Conservation (phyloP, 2,329 filamentous ascomycete genomes). For the Ceratocystis variospora region DNA sequence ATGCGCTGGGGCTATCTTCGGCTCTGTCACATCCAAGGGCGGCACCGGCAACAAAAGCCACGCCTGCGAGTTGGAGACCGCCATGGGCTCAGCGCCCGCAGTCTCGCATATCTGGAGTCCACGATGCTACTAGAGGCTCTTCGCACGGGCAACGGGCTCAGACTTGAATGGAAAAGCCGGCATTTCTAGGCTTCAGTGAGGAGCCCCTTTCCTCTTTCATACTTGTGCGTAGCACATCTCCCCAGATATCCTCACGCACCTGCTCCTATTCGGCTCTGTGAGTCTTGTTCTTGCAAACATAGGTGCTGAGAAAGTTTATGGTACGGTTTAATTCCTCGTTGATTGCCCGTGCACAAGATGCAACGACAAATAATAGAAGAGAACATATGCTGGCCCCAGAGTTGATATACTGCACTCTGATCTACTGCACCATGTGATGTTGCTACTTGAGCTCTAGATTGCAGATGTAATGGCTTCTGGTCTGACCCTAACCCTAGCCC, state of each 20-base stretch:
- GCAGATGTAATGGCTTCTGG: no score
- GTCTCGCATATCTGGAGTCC: slow-evolving; percentile 26
- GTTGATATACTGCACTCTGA: no score
- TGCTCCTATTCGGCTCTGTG: slow-evolving; percentile 27
- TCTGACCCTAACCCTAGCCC: background rate
- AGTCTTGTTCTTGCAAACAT: slow-evolving; percentile 28
- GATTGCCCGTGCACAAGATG: background rate
- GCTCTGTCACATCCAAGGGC: slow-evolving; percentile 27
- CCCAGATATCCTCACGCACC: slow-evolving; percentile 28
- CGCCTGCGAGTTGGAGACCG: slow-evolving; percentile 36
- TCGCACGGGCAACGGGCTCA: slow-evolving; percentile 35
- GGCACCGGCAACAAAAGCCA: slow-evolving; percentile 39
- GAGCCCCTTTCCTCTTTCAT: background rate
- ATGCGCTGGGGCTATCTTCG: slow-evolving; percentile 26
- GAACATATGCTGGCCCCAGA: background rate
- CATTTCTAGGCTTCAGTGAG: slow-evolving; percentile 30
- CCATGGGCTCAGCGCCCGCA: slow-evolving; percentile 33
- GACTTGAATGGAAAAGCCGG: slow-evolving; percentile 39
- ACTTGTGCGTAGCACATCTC: background rate
- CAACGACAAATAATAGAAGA: background rate
- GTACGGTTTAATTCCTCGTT: background rate
- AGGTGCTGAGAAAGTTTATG: slow-evolving; percentile 20
- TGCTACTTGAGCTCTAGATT: no score
- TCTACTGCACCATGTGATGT: no score
- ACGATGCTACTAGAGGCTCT: slow-evolving; percentile 24